These are phyloP conservation scores for Dysphania ambrosioides DNA, from an alignment of 148 eudicot genomes.

Conservation along the genomic window DNA sequence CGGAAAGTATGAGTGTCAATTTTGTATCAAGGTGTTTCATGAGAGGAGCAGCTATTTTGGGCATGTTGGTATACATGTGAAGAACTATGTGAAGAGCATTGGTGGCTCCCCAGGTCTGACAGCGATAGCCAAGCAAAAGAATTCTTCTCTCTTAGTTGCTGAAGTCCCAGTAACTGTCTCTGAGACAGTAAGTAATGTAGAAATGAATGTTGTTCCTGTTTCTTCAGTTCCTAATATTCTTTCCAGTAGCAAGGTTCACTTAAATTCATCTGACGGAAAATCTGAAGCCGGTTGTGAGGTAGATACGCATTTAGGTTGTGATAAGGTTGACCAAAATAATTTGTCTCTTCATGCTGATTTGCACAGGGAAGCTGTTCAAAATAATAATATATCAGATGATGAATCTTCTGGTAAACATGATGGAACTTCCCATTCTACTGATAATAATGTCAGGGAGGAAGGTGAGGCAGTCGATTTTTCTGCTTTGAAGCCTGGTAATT, in stretches of 20 bases:
- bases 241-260: conserved; percentile 22
- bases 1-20: conserved; percentile 73
- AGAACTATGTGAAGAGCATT: conserved; percentile 52
- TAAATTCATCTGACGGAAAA: conserved; percentile 21
- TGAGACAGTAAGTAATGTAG: conserved; percentile 25
- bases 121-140: conserved; percentile 29
- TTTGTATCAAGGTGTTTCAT: conserved; percentile 58
- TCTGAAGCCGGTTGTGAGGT: conserved; percentile 27
- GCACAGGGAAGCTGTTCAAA: conserved; percentile 12
- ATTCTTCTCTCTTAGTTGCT: conserved; percentile 25
- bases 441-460: conserved; percentile 25
- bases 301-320: conserved; percentile 24
- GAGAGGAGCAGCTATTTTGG: conserved; percentile 71
- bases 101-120: conserved; percentile 37
- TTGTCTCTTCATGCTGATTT: conserved; percentile 25
- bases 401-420: conserved; percentile 28
- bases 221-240: conserved; percentile 27
- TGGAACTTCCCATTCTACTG: conserved; percentile 14
- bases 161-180: conserved; percentile 31
- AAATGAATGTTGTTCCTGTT: conserved; percentile 30
- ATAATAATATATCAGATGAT: conserved; percentile 20
- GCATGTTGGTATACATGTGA: conserved; percentile 71
- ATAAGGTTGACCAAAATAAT: conserved; percentile 24
- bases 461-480: conserved; percentile 31
- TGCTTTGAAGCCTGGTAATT: conserved; percentile 27